phyloP scores from a whole-genome alignment of 371 early-diverging fungal species.

The Neoconidiobolus thromboides region DNA sequence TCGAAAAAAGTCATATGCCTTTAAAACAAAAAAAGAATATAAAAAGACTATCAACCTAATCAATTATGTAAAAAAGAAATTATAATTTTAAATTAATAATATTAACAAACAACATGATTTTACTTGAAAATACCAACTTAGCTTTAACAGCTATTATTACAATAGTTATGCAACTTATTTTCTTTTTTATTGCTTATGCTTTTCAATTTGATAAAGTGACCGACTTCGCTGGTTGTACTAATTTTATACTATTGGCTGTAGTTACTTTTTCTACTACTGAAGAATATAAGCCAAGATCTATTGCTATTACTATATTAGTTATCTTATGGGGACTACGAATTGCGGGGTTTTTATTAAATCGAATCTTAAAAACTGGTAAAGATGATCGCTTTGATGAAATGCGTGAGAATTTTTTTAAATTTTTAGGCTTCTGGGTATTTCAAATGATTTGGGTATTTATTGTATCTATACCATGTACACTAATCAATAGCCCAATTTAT shows the following conservation, averaged over 20 bases:
- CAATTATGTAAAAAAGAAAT: too few relatives aligned
- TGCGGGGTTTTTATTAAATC: slow-evolving; percentile 8
- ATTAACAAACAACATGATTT: too few relatives aligned
- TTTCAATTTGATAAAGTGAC: slow-evolving; percentile 10
- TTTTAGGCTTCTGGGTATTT: slow-evolving; percentile 7
- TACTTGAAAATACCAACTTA: too few relatives aligned
- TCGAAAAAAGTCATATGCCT: too few relatives aligned
- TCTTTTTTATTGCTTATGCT: slow-evolving; percentile 8
- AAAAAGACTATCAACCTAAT: too few relatives aligned
- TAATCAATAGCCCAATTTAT: slow-evolving; percentile 6
- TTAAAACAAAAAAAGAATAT: too few relatives aligned
- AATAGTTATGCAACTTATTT: slow-evolving; percentile 5
- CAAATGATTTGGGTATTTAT: slow-evolving; percentile 10
- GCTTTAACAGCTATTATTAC: slow-evolving; percentile 6
- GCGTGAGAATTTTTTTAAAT: slow-evolving; percentile 3
- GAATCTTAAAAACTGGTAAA: slow-evolving; percentile 6
- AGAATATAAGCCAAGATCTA: slow-evolving; percentile 5
- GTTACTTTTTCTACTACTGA: slow-evolving; percentile 1
- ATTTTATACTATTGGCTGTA: slow-evolving; percentile 5
- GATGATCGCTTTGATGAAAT: slow-evolving; percentile 9
- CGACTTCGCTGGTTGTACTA: slow-evolving; percentile 9
- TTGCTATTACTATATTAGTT: not conserved
- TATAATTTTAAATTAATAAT: too few relatives aligned
- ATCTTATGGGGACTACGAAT: slow-evolving; percentile 8
- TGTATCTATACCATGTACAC: slow-evolving; percentile 6